Base-by-base conservation (phyloP, 1,284 basidiomycete genomes). In the Amylostereum areolatum region DNA sequence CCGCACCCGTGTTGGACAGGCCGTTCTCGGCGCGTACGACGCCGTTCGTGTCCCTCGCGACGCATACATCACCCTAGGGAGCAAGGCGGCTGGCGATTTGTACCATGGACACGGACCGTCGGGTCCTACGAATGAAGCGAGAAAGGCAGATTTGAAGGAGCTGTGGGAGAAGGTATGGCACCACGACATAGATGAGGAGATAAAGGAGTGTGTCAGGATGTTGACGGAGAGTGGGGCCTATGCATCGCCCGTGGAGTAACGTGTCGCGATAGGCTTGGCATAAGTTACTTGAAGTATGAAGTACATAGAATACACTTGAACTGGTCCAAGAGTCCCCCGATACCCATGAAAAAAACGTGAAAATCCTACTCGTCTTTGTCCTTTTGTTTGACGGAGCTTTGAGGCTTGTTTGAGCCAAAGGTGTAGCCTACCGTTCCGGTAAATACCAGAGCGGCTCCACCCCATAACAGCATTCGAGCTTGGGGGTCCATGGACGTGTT, bases 381-480 rank as follows among this genome's bases (percentile, higher is more conserved):
- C 39, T 48, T 52, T 44, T 52, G 45, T 24, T 50, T 34, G 7
- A 24, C 28, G n/a, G 25, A 4, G 9, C 25, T n/a, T 11, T 27
- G 37, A 11, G 30, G 45, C 44, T 48, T 47, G 10, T 36, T 18
- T 10, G 33, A 12, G 6, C n/a, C 44, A 25, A 63, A 1, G 5
- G 84, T 77, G 66, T 93, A 93, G 3, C 73, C 77, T 27, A 92
- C 58, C 1, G 88, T 92, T 3, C 91, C 89, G 4, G 79, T 51
- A 51, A 91, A 70, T 8, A 93, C 89, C 49, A 87, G 62, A 12
- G 62, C 70, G 0, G 87, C 85, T 1, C 88, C 88, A 9, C 58
- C 61, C 81, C 84, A 87, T 72, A 89, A 75, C 68, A 74, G 67
- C 31, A 48, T 27, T 48, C 46, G 52, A 18, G 37, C 74, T 62